A percentile compares a stretch with the other conserved stretches of the same genome.
phyloP scores from a whole-genome alignment of 2,329 filamentous ascomycete species.

The Talaromyces amestolkiae region DNA sequence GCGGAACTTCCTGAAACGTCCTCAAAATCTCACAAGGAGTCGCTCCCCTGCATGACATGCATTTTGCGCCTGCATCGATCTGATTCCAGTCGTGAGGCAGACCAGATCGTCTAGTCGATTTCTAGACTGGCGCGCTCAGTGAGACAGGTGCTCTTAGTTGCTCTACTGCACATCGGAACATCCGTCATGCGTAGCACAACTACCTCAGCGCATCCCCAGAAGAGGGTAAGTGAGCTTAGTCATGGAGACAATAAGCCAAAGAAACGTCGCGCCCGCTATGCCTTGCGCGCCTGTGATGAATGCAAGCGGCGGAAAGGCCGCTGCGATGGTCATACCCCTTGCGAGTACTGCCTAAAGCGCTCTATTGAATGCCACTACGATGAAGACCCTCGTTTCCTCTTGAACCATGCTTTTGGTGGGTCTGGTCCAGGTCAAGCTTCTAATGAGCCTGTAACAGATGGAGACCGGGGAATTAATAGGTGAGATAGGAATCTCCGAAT shows the following conservation, averaged over 20 bases:
- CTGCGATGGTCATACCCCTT: neutral
- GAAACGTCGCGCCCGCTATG: neutral
- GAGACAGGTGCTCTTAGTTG: neutral
- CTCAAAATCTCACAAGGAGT: neutral
- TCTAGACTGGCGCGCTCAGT: neutral
- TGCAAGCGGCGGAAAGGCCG: conserved; percentile 10
- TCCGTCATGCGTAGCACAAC: neutral
- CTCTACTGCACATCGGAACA: neutral
- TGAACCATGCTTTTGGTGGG: neutral
- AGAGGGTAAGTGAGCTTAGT: neutral
- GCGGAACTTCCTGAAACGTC: neutral
- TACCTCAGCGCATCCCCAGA: neutral
- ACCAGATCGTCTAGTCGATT: neutral
- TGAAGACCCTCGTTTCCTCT: neutral
- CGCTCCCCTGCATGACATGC: neutral
- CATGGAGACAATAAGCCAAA: neutral
- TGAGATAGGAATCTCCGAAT: neutral
- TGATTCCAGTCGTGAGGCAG: neutral
- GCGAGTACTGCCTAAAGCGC: conserved; percentile 1
- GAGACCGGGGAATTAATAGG: neutral
- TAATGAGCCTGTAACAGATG: neutral
- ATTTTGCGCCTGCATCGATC: neutral
- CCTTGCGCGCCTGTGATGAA: neutral
- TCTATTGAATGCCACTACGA: conserved; percentile 6
- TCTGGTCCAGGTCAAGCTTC: neutral